Percentiles rank a stretch among this genome's conserved stretches.
phyloP scores from a whole-genome alignment of 2,329 filamentous ascomycete species.

The Zymoseptoria ardabiliae region DNA sequence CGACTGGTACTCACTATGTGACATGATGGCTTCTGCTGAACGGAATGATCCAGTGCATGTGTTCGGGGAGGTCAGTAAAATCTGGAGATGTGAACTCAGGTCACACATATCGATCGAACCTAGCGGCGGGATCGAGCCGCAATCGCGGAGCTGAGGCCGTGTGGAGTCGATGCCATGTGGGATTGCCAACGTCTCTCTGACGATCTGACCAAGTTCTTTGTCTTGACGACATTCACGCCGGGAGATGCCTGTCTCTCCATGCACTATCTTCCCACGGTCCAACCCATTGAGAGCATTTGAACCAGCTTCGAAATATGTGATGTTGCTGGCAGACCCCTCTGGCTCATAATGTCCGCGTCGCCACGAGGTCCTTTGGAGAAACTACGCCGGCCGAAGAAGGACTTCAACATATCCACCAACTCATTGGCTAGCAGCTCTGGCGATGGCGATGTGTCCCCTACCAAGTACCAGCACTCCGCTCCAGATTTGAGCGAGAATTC shows the following conservation, averaged over 20 bases:
- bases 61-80: neutral
- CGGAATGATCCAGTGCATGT: neutral
- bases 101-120: too few relatives aligned
- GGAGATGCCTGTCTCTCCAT: slow-evolving; percentile 1
- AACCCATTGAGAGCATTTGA: neutral
- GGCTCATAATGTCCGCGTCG: slow-evolving; percentile 29
- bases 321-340: slow-evolving; percentile 22
- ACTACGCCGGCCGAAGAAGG: slow-evolving; percentile 24
- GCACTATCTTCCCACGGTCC: neutral
- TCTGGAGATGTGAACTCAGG: neutral
- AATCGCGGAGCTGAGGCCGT: neutral
- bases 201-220: neutral
- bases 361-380: slow-evolving; percentile 17
- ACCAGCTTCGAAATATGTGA: neutral
- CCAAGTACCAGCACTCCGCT: slow-evolving; percentile 1
- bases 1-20: neutral
- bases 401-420: slow-evolving; percentile 22
- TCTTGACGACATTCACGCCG: neutral
- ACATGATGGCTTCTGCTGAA: neutral
- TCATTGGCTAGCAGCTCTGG: slow-evolving; percentile 22
- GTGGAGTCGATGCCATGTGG: neutral
- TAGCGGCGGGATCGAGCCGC: too few relatives aligned
- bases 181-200: neutral
- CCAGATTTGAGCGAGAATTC: slow-evolving; percentile 10
- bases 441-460: slow-evolving; percentile 19